Evolutionary conservation across 2,329 filamentous ascomycete species (phyloP), one percentile per base, ranked within the genome.

Genomic region (Fragosphaeria purpurea): DNA sequence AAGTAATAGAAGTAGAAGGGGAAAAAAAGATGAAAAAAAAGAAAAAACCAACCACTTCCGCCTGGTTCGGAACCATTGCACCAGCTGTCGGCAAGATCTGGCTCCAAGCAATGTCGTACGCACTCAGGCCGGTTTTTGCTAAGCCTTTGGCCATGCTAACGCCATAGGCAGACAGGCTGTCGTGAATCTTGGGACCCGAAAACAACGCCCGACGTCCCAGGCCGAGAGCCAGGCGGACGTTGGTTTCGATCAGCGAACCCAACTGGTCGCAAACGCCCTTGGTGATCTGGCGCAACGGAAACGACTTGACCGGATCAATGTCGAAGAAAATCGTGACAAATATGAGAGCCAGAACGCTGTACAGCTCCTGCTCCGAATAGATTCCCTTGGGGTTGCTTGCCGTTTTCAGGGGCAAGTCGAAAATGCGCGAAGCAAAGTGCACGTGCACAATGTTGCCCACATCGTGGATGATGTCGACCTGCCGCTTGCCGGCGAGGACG

Each of bases 381-480:
- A 77, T 64, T 3, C 83, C 84, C 56, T 73, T 76, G 3, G 79
- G 77, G 47, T 80, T 76, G 9, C 78, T 70, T 3, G 65, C 62
- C 0, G 78, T 82, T 68, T 86, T 86, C 40, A 88, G 68, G 0
- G 85, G 83, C 4, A 88, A 67, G 46, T 80, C 78, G 61, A 86
- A 85, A 30, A 73, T 71, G 5, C 75, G 73, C 3, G 83, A 70
- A 0, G 77, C 79, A 41, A 86, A 86, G 57, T 79, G 72, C 4
- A 82, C 77, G 6, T 83, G 82, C 0, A 74, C 76, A 32, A 86
- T 66, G 60, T 88, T 88, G 32, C 79, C 82, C 1, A 88, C 76
- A 50, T 87, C 82, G 31, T 82, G 77, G 8, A 87, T 70, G 4
- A 90, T 72, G 58, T 93, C 87, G 41, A 88, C 76, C 61, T 87